Percentiles rank a stretch among this genome's conserved stretches.
Conservation (phyloP, 176 grass and related monocot species). For the Oryza longistaminata region DNA sequence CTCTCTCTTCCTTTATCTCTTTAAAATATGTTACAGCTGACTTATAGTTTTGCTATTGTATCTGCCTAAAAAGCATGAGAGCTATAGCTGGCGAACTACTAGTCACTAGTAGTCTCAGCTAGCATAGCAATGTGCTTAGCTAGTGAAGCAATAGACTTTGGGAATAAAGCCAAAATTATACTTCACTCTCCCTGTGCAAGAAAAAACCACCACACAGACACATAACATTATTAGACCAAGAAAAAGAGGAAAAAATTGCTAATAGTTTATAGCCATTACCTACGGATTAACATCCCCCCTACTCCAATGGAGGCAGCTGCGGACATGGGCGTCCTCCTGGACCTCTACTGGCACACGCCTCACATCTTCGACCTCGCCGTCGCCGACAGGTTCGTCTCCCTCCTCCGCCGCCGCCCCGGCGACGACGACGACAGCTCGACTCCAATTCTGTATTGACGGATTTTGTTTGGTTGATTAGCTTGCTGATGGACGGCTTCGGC, state of each 20-base stretch:
- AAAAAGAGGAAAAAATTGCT: background rate
- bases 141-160: background rate
- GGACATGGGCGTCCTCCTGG: constrained; percentile 25
- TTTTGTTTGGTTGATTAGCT: background rate
- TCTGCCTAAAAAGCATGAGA: background rate
- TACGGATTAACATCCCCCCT: constrained; percentile 1
- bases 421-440: too few species aligned
- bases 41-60: too few species aligned
- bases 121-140: background rate
- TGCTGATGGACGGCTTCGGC: background rate
- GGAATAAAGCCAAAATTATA: background rate
- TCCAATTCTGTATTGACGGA: background rate
- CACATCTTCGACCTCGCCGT: constrained; percentile 33
- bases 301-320: constrained; percentile 21
- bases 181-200: background rate
- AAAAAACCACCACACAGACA: background rate
- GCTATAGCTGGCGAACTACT: background rate
- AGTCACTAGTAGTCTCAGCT: too few species aligned
- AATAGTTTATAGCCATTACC: background rate
- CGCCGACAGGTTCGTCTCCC: constrained; percentile 25
- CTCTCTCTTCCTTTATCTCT: too few species aligned
- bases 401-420: too few species aligned
- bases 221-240: background rate
- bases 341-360: constrained; percentile 48
- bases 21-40: too few species aligned